These are phyloP conservation scores for Phaseolus coccineus DNA, from an alignment of 331 rosid genomes.

Conservation along the genomic window DNA sequence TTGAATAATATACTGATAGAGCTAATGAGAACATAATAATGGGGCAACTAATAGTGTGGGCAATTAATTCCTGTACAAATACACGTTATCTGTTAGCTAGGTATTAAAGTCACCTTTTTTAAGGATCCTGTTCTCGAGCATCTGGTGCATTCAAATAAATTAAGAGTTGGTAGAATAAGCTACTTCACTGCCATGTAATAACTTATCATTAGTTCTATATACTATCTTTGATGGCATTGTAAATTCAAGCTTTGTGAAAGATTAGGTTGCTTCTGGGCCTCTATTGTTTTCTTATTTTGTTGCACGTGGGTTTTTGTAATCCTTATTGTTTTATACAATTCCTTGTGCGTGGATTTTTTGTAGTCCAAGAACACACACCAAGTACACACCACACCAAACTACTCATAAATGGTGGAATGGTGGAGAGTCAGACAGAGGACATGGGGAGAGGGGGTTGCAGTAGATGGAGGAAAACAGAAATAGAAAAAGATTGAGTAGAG, in stretches of 20 bases:
- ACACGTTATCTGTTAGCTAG: conserved; percentile 21
- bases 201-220: background rate
- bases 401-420: too few relatives aligned
- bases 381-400: too few relatives aligned
- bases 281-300: too few relatives aligned
- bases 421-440: too few relatives aligned
- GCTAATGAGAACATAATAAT: background rate
- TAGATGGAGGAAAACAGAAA: too few relatives aligned
- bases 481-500: too few relatives aligned
- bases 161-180: conserved; percentile 30
- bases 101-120: background rate
- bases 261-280: too few relatives aligned
- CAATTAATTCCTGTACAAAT: background rate
- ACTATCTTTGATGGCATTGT: background rate
- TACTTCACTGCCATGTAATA: conserved; percentile 15
- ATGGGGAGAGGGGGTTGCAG: too few relatives aligned
- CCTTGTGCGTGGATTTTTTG: too few relatives aligned
- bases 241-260: background rate
- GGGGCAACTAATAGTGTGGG: conserved; percentile 8
- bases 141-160: background rate
- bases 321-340: too few relatives aligned
- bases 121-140: conserved; percentile 2
- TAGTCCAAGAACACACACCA: too few relatives aligned
- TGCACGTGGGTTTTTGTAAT: too few relatives aligned
- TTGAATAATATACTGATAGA: background rate